phyloP scores from a whole-genome alignment of 768 basidiomycete genomes.

The Roridomyces roridus region DNA sequence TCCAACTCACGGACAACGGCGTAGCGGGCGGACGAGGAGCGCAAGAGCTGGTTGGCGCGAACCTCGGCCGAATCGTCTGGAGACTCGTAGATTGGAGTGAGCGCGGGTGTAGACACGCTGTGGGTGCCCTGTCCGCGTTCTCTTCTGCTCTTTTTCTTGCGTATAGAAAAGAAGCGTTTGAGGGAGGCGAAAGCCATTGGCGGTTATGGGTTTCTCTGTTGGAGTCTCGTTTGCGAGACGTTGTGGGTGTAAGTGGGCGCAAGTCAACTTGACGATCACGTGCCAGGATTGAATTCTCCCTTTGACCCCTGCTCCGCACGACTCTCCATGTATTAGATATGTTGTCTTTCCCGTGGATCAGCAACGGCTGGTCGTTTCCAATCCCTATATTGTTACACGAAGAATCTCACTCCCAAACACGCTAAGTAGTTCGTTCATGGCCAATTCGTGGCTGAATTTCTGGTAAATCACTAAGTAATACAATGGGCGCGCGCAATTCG shows the following conservation, averaged over 20 bases:
- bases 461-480: no score
- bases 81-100: constrained; percentile 10
- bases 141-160: neutral
- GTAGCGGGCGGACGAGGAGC: constrained; percentile 76
- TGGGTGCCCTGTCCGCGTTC: constrained; percentile 44
- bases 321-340: no score
- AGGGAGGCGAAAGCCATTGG: constrained; percentile 18
- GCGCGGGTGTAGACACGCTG: neutral
- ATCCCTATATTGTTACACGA: no score
- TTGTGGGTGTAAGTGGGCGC: neutral
- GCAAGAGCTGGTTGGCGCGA: constrained; percentile 57
- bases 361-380: no score
- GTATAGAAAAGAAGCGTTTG: constrained; percentile 21
- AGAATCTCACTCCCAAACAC: no score
- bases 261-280: neutral
- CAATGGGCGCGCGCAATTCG: no score
- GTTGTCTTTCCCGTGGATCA: no score
- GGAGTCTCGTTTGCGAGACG: no score
- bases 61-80: constrained; percentile 37
- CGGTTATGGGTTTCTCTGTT: no score
- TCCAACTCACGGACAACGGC: constrained; percentile 61
- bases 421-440: no score
- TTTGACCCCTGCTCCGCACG: neutral
- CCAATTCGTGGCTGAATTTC: no score
- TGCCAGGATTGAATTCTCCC: neutral